A percentile compares a stretch with the other conserved stretches of the same genome.
phyloP scores from a whole-genome alignment of 2,329 filamentous ascomycete species.

The Ceratocystis diversiconidia region DNA sequence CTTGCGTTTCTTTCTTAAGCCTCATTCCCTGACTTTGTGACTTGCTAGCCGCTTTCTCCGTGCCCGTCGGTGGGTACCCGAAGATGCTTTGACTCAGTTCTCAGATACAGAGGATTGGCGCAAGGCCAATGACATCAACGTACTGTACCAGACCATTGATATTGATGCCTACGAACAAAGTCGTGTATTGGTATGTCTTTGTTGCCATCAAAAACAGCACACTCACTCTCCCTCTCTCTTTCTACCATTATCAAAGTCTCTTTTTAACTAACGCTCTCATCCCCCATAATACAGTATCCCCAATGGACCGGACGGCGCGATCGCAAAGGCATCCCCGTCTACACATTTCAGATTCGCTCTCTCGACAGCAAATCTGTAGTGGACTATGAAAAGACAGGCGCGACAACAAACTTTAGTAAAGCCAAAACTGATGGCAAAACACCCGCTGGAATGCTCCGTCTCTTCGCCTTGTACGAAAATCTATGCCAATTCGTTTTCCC shows the following conservation, averaged over 20 bases:
- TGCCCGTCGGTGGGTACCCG: conserved; percentile 64
- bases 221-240: neutral
- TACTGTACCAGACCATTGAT: conserved; percentile 76
- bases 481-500: conserved; percentile 77
- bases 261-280: neutral
- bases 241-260: neutral
- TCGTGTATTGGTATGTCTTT: conserved; percentile 49
- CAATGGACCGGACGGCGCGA: conserved; percentile 91
- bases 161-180: conserved; percentile 71
- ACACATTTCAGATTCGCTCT: conserved; percentile 74
- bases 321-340: conserved; percentile 76
- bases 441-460: conserved; percentile 60
- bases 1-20: neutral
- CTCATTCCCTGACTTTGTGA: conserved; percentile 13
- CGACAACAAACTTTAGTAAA: conserved; percentile 43
- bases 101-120: conserved; percentile 82
- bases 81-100: conserved; percentile 72
- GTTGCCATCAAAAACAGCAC: neutral
- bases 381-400: conserved; percentile 55
- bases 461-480: conserved; percentile 91
- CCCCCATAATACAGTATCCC: conserved; percentile 51
- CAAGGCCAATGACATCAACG: conserved; percentile 59
- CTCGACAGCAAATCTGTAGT: conserved; percentile 71
- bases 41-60: conserved; percentile 64
- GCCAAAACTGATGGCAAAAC: conserved; percentile 53